Conservation (phyloP, 148 eudicot genomes). For the Hydrangea macrophylla region DNA sequence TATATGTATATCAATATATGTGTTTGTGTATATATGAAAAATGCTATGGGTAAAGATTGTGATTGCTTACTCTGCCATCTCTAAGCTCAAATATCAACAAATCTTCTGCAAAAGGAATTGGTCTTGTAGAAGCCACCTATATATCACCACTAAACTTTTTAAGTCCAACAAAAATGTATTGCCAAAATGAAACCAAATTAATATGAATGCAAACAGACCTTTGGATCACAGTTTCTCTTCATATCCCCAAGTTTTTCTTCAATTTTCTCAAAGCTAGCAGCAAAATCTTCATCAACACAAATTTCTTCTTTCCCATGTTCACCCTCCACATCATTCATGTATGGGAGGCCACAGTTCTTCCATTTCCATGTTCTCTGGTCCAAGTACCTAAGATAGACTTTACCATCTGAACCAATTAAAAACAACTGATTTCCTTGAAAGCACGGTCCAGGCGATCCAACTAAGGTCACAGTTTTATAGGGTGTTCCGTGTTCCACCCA, state of each 20-base stretch:
- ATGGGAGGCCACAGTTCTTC: constrained; percentile 60
- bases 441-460: constrained; percentile 70
- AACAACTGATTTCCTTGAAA: constrained; percentile 55
- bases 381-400: constrained; percentile 58
- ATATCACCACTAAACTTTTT: constrained; percentile 2
- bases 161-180: background rate
- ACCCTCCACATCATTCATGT: constrained; percentile 6
- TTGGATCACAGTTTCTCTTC: constrained; percentile 46
- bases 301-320: constrained; percentile 22
- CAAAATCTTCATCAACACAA: constrained; percentile 17
- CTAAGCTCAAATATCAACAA: constrained; percentile 70
- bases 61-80: constrained; percentile 74
- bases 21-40: background rate
- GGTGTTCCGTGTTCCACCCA: constrained; percentile 93
- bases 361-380: constrained; percentile 62
- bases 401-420: constrained; percentile 70
- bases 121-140: constrained; percentile 68
- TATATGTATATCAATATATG: too few species aligned
- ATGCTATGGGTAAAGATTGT: background rate
- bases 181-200: background rate
- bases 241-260: constrained; percentile 14
- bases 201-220: constrained; percentile 32
- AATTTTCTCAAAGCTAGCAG: constrained; percentile 16
- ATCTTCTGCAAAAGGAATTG: constrained; percentile 61
- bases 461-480: constrained; percentile 38